These are phyloP conservation scores for Aspergillus sp. DNA, from an alignment of 2,329 filamentous ascomycete genomes.

Conservation along the genomic window DNA sequence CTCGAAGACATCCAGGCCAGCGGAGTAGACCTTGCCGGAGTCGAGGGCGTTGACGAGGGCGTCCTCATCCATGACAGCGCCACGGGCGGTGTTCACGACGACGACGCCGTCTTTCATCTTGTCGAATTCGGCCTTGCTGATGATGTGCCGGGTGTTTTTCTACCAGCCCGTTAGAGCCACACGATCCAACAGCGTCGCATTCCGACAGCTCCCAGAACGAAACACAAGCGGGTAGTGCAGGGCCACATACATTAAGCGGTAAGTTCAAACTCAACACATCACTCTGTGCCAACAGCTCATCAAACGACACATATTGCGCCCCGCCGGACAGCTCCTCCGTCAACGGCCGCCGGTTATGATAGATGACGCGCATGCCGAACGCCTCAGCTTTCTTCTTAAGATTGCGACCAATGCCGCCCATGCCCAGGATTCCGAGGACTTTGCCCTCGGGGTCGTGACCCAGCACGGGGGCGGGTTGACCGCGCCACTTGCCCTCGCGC, in stretches of 20 bases:
- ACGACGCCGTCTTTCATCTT: slow-evolving; percentile 77
- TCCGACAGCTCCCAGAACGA: too few species aligned
- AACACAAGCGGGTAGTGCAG: too few species aligned
- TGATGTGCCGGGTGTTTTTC: slow-evolving; percentile 71
- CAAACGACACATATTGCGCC: slow-evolving; percentile 59
- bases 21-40: slow-evolving; percentile 66
- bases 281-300: slow-evolving; percentile 66
- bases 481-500: slow-evolving; percentile 67
- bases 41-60: slow-evolving; percentile 74
- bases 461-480: slow-evolving; percentile 52
- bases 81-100: slow-evolving; percentile 79
- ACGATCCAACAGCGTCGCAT: too few species aligned
- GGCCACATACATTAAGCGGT: slow-evolving; percentile 69
- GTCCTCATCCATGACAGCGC: slow-evolving; percentile 77
- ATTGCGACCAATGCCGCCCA: slow-evolving; percentile 82
- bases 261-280: slow-evolving; percentile 80
- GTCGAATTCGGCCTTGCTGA: slow-evolving; percentile 67
- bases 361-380: slow-evolving; percentile 74
- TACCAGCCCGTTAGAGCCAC: slow-evolving; percentile 19
- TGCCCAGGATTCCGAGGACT: slow-evolving; percentile 75
- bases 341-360: slow-evolving; percentile 69
- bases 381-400: slow-evolving; percentile 70
- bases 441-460: slow-evolving; percentile 80
- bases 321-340: slow-evolving; percentile 49
- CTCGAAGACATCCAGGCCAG: slow-evolving; percentile 79